Evolutionary conservation across 2,329 filamentous ascomycete species (phyloP).

Genomic region (Xylaria hypoxylon): DNA sequence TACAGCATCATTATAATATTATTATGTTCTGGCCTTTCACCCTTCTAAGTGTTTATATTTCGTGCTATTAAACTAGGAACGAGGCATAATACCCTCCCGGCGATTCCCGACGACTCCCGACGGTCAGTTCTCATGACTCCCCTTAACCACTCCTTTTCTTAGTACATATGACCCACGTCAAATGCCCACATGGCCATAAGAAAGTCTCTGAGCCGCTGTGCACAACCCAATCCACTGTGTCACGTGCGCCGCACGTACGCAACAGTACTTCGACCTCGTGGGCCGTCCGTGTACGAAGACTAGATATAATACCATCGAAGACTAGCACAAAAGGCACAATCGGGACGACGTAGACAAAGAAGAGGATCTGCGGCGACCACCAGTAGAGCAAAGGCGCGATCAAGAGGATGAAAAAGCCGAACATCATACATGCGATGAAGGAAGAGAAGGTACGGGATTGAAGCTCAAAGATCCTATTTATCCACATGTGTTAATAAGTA

Average conservation of each 20-base stretch:
- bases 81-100: background rate
- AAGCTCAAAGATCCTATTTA: conserved; percentile 74
- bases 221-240: conserved; percentile 61
- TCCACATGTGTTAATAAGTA: background rate
- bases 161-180: conserved; percentile 65
- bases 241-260: conserved; percentile 61
- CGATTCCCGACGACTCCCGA: background rate
- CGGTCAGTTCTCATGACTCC: background rate
- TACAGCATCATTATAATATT: conserved; percentile 20
- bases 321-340: conserved; percentile 74
- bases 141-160: conserved; percentile 47
- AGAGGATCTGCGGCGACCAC: conserved; percentile 60
- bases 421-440: conserved; percentile 63
- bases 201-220: conserved; percentile 60
- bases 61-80: background rate
- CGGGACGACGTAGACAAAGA: conserved; percentile 75
- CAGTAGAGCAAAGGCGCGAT: conserved; percentile 65
- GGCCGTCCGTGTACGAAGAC: conserved; percentile 73
- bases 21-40: conserved; percentile 23
- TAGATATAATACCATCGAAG: conserved; percentile 77
- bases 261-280: conserved; percentile 73
- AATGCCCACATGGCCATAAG: conserved; percentile 62
- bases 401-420: conserved; percentile 64
- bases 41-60: background rate
- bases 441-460: conserved; percentile 71